Base-by-base conservation (phyloP, 371 early-diverging fungal species). In the Rhizomucor pusillus region DNA sequence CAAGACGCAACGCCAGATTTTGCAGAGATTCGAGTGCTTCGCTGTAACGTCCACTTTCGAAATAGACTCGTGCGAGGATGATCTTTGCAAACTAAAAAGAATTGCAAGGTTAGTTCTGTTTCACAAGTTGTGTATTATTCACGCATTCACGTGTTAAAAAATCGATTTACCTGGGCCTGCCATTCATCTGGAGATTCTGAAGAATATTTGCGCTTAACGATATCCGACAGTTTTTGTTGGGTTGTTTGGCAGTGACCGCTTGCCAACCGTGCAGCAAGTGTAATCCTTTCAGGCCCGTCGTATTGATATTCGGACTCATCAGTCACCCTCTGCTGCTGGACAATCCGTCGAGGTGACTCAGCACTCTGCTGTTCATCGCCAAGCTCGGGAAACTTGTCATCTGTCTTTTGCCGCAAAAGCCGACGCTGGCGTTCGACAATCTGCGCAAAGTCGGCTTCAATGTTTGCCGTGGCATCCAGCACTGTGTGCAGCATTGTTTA, bases 11-110 rank as follows among this genome's bases (percentile, higher is more conserved):
- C 5, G 60, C 62, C 20, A 71, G 36, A 25, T 60, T 36, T 37
- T 69, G 61, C 14, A 78, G 50, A 16, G 66, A 57, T 12, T 59
- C 63, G n/a, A 72, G 48, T 16, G 75, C 66, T 50, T 74, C 69
- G 9, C 43, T 61, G 47, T 68, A 67, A 7, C 52, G 20, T 18
- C 66, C 70, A 4, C 53, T 62, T 36, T 65, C 67, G 61, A 52
- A 71, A 45, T 60, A 65, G 5, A 69, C 55, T 52, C 69, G 57
- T 20, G 67, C 75, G 18, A 73, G 50, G 25, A 72, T 57, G 33
- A 76, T 67, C 52, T 65, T 63, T 33, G 33, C 16, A 47, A 47
- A 47, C 47, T 47, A 47, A 47, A 41, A 18, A 5, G 11, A 4
- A 41, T 47, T 24, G 11, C 13, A 29, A 11, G 34, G 25, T 41